These are phyloP conservation scores for Pseudogymnoascus sp. DNA, from an alignment of 2,329 filamentous ascomycete species.

Conservation along the genomic window DNA sequence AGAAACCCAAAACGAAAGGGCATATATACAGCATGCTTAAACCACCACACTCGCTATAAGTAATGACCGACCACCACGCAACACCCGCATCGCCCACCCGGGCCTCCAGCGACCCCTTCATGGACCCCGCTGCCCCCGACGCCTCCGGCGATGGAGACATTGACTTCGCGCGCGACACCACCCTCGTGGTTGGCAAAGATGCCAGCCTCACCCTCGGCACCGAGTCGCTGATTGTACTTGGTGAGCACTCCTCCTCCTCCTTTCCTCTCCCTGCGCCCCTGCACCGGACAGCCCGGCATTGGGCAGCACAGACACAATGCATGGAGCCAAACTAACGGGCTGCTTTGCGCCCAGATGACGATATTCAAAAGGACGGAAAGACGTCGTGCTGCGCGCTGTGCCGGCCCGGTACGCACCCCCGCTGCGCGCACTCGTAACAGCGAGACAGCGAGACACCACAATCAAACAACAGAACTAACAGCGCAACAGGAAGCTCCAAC, in stretches of 20 bases:
- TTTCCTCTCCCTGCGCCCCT: not conserved
- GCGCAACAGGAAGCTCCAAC: constrained; percentile 22
- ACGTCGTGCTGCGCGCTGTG: constrained; percentile 49
- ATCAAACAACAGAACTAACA: constrained; percentile 17
- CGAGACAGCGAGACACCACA: constrained; percentile 12
- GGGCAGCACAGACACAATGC: not conserved
- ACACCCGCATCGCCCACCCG: not conserved
- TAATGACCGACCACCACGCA: not conserved
- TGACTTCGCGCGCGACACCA: constrained; percentile 34
- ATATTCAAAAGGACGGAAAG: constrained; percentile 39
- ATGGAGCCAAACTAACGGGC: not conserved
- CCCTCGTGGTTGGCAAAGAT: constrained; percentile 47
- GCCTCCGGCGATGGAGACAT: constrained; percentile 28
- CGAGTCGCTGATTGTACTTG: constrained; percentile 51
- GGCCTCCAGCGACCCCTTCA: constrained; percentile 29
- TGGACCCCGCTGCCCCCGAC: constrained; percentile 27
- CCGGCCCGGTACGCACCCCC: constrained; percentile 37
- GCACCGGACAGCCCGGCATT: constrained; percentile 5
- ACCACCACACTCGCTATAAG: constrained; percentile 1
- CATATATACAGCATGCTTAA: constrained; percentile 6
- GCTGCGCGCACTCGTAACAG: not conserved
- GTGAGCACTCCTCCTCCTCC: constrained; percentile 30
- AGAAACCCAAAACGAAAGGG: not conserved
- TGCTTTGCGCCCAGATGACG: constrained; percentile 39
- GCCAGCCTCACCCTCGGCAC: constrained; percentile 52